Evolutionary conservation across 164 flowering plant species (phyloP), one percentile per base, ranked within the genome.

Genomic region (Piper longum): DNA sequence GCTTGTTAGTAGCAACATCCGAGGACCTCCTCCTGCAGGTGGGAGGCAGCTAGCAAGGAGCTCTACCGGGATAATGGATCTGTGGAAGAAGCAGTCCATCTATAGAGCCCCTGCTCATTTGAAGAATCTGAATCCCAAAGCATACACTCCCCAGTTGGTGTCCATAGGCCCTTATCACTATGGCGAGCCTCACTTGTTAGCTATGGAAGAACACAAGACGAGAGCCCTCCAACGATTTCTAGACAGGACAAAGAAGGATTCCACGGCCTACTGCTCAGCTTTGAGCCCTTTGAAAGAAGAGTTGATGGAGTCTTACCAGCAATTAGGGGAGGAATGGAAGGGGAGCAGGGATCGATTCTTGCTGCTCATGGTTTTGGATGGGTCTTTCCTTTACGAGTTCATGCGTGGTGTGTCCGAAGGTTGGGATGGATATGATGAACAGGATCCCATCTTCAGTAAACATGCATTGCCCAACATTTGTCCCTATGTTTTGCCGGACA

Each of bases 311-410:
- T 57, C 54, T 5, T 57, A 57, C 55, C 36, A 41, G 13, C 41
- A 57, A 43, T 16, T 41, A 7, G 19, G 17, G n/a, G 17, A 12
- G 2, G n/a, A 57, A 16, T 18, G 17, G 42, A 43, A 79, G 8
- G 72, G 77, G 44, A 81, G 85, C 71, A 73, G 72, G 52, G 87
- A 83, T 44, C 7, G 48, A 64, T 86, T 84, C 56, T 77, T 77
- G 16, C 83, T 85, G 58, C 80, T 85, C 86, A 66, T 83, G 93
- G 77, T 87, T 26, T 81, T 80, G 13, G 93, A 87, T 67, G 81
- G 83, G 0, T 83, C 88, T 67, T 87, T 87, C 62, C 69, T 83
- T 5, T 76, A 83, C 4, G 93, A 87, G 74, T 76, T 83, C 42
- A 72, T 86, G 44, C 75, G 77, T n/a, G 85, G 82, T 0, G 79